Percentiles rank a stretch among this genome's conserved stretches.
Evolutionary conservation across 805 yeast species (phyloP).

Genomic region (Lachancea thermotolerans): DNA sequence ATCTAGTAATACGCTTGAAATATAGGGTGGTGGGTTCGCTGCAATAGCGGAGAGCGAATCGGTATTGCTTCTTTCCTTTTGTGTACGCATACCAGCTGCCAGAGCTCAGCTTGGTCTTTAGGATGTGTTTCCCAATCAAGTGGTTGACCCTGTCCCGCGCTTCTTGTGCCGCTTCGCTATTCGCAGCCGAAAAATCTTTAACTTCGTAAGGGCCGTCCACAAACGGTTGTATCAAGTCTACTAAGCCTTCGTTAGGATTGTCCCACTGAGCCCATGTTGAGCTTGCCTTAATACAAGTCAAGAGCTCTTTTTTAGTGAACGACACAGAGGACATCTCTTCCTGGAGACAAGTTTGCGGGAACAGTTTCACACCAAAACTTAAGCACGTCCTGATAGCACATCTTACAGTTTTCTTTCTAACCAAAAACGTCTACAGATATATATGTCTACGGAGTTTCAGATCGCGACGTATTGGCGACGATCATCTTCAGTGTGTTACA

Average conservation of each 20-base stretch:
- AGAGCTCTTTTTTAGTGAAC: slow-evolving; percentile 2
- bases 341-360: too few relatives aligned
- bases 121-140: slow-evolving; percentile 2
- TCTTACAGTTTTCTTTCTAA: too few relatives aligned
- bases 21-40: not conserved
- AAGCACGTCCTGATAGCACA: too few relatives aligned
- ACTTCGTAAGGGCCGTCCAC: not conserved
- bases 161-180: not conserved
- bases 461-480: too few relatives aligned
- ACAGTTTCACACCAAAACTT: too few relatives aligned
- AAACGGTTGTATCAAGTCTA: not conserved
- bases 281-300: slow-evolving; percentile 1
- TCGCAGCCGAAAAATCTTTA: not conserved
- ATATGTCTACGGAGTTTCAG: too few relatives aligned
- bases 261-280: not conserved
- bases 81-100: not conserved
- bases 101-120: not conserved
- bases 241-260: too few relatives aligned
- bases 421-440: too few relatives aligned
- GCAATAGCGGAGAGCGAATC: not conserved
- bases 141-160: not conserved
- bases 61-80: not conserved
- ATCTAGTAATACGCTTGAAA: slow-evolving; percentile 2
- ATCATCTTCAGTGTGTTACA: too few relatives aligned
- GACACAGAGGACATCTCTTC: not conserved